Evolutionary conservation across 2,329 filamentous ascomycete species (phyloP), one percentile per base, ranked within the genome.

Genomic region (Fusarium dlaminii): DNA sequence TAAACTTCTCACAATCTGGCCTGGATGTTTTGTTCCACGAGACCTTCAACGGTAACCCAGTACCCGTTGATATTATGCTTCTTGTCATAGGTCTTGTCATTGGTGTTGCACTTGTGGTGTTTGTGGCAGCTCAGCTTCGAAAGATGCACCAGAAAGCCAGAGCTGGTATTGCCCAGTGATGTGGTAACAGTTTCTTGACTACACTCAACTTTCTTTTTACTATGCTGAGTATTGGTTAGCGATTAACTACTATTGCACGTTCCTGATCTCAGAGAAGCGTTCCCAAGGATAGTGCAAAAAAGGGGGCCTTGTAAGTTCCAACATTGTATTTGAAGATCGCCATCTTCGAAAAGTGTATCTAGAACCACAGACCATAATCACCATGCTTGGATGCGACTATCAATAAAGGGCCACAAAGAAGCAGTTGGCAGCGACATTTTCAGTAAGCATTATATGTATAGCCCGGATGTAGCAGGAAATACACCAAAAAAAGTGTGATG

Each of bases 1-100:
- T 95, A 78, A 97, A 97, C 82, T 95, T 98, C 79, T 90, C 90
- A 3, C 94, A 97, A 84, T 92, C 92, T 10, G 94, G 89, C 0
- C 86, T 98, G 39, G 95, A 98, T 81, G 90, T 91, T 30, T 81
- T 96, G 40, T 94, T 95, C 45, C 93, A 97, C 79, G 86, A 89
- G 63, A 87, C 87, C 0, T 98, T 96, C 79, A 77, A 85, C 29
- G 90, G 91, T 10, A 87, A 97, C 80, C 95, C 95, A 0, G 84
- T 94, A 0, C 94, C 94, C 0, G 91, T 97, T 18, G 96, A 98
- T 80, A 58, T 93, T 6, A 86, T 92, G 0, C 82, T 98, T 27
- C 82, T 96, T 54, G 79, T 82, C 0, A 64, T 89, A 2, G 93
- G 92, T 1, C 80, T 93, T 14, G 79, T 88, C 0, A 86, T 96